These are phyloP conservation scores for Radiomyces spectabilis DNA, from an alignment of 192 early-diverging fungal genomes.

Conservation along the genomic window DNA sequence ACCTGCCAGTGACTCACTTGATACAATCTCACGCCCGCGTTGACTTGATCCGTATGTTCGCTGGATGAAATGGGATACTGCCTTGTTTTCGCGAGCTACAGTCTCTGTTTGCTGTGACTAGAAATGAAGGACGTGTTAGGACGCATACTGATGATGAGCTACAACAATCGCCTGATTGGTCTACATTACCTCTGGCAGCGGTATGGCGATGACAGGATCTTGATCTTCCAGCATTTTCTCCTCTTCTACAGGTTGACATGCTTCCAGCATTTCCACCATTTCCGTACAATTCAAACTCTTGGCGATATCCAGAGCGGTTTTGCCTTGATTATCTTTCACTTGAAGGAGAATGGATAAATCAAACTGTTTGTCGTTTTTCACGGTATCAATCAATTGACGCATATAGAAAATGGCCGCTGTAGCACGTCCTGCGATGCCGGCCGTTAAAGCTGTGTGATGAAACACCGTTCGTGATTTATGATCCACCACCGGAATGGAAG, in stretches of 20 bases:
- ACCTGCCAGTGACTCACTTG: slow-evolving; percentile 9
- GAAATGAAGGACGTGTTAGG: too few relatives aligned
- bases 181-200: neutral
- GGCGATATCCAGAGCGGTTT: slow-evolving; percentile 88
- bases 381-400: slow-evolving; percentile 20
- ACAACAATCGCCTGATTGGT: too few relatives aligned
- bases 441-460: slow-evolving; percentile 79
- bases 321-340: slow-evolving; percentile 63
- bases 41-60: too few relatives aligned
- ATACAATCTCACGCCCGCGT: slow-evolving; percentile 20
- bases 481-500: slow-evolving; percentile 65
- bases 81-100: too few relatives aligned
- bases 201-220: slow-evolving; percentile 74
- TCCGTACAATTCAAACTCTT: slow-evolving; percentile 65
- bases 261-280: slow-evolving; percentile 63
- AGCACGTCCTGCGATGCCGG: slow-evolving; percentile 56
- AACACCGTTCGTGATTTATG: slow-evolving; percentile 69
- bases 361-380: neutral
- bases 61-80: too few relatives aligned
- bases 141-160: too few relatives aligned
- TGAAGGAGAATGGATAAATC: slow-evolving; percentile 48
- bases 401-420: slow-evolving; percentile 71
- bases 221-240: slow-evolving; percentile 73
- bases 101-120: too few relatives aligned
- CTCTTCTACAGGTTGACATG: slow-evolving; percentile 64